Evolutionary conservation across 2,329 filamentous ascomycete species (phyloP).

Genomic region (Aspergillus neotritici): DNA sequence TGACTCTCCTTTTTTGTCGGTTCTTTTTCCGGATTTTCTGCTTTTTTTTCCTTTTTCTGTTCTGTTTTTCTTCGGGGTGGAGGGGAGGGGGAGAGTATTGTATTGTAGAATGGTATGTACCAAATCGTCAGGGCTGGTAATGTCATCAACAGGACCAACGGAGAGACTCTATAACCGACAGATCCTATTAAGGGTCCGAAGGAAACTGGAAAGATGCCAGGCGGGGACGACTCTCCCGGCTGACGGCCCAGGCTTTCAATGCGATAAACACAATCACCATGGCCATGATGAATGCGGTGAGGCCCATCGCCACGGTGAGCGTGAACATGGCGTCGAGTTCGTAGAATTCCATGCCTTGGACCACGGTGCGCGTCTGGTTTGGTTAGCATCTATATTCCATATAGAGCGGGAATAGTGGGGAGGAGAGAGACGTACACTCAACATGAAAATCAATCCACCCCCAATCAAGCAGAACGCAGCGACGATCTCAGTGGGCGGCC

Average conservation of each 20-base stretch:
- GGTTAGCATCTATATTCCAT: slow-evolving; percentile 17
- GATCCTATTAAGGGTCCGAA: slow-evolving; percentile 3
- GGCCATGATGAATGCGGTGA: slow-evolving; percentile 78
- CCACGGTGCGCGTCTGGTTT: slow-evolving; percentile 65
- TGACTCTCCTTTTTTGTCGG: not conserved
- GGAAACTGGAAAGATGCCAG: slow-evolving; percentile 29
- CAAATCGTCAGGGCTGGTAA: not conserved
- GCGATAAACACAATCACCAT: slow-evolving; percentile 74
- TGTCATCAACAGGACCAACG: not conserved
- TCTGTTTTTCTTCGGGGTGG: not conserved
- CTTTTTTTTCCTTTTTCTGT: slow-evolving; percentile 4
- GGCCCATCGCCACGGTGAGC: slow-evolving; percentile 80
- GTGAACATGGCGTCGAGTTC: slow-evolving; percentile 85
- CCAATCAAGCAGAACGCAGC: slow-evolving; percentile 79
- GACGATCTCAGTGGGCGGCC: slow-evolving; percentile 86
- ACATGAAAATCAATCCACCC: slow-evolving; percentile 88
- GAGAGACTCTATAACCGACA: not conserved
- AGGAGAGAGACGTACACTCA: slow-evolving; percentile 59
- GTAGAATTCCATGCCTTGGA: slow-evolving; percentile 70
- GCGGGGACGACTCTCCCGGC: slow-evolving; percentile 34
- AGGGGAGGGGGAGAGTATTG: not conserved
- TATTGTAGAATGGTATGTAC: too few species aligned
- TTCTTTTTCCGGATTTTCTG: slow-evolving; percentile 1
- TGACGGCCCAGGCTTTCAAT: slow-evolving; percentile 78
- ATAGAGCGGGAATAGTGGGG: not conserved